Evolutionary conservation across 108 stramenopile species (phyloP), one percentile per base, ranked within the genome.

Genomic region (Skeletonema grethae): DNA sequence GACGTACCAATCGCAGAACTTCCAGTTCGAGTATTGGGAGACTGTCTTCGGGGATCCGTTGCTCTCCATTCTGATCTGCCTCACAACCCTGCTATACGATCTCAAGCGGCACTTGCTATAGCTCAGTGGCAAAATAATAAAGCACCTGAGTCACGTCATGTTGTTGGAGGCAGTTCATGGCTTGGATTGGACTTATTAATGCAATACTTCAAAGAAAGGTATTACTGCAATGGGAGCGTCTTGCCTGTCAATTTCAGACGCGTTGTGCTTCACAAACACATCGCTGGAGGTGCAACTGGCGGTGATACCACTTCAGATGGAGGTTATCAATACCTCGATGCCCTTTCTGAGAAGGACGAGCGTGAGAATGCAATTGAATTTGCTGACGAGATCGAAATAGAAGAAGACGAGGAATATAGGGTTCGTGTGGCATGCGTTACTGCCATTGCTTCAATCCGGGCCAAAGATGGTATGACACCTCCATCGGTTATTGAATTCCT

Each of bases 71-170:
- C 84, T 45, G 87, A 88, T 15, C 76, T 95, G 18, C 94, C 94
- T 15, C 94, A 95, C 66, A 91, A 90, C 18, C 91, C 94, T 34
- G 81, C 85, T 7, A 82, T 95, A 20, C 84, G 94, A 34, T 76
- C 79, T 9, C 91, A 95, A 73, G 94, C 91, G 53, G 91, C 94
- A 31, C 63, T 92, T 20, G 87, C 89, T 16, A 92, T 95, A 46
- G 94, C 87, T 16, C 94, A 95, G 62, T 95, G 94, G 94, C 94
- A 95, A 75, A 95, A 92, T 67, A 92, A 92, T 43, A 90, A 95
- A 70, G 94, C 89, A 29, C 94, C 91, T 56, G 70, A 67, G 13
- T 82, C 88, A 38, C 83, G 79, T 38, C 81, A 89, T 72, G 71
- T 79, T 16, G 77, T 87, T 1, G 89, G 87, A 18, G 76, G 82